phyloP scores from a whole-genome alignment of 2,329 filamentous ascomycete genomes.

The Phyllosticta ampelicida region DNA sequence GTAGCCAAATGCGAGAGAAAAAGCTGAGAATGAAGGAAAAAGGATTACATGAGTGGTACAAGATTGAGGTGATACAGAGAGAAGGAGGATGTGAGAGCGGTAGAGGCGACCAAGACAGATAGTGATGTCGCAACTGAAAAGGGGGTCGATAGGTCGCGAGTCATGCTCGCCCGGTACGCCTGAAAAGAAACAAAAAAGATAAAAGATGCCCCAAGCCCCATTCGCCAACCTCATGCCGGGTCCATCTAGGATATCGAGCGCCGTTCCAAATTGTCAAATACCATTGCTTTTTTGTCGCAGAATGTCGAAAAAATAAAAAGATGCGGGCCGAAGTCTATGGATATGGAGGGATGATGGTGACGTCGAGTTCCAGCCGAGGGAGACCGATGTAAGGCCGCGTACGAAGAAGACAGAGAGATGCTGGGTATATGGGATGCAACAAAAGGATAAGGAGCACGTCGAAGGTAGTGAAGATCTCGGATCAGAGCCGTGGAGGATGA shows the following conservation, averaged over 20 bases:
- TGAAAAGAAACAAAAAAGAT: background rate
- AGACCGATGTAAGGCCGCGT: background rate
- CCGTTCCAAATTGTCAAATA: constrained; percentile 8
- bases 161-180: constrained; percentile 3
- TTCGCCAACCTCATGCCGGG: constrained; percentile 7
- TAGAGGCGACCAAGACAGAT: background rate
- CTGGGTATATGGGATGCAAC: constrained; percentile 1
- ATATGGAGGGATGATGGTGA: constrained; percentile 7
- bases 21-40: background rate
- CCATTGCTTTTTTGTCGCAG: constrained; percentile 10
- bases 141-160: background rate
- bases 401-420: background rate
- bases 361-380: background rate
- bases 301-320: constrained; percentile 5
- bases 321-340: constrained; percentile 12
- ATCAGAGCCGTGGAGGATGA: background rate
- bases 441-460: background rate
- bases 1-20: background rate
- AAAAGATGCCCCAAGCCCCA: constrained; percentile 9
- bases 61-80: background rate
- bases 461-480: constrained; percentile 3
- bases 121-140: background rate
- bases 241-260: constrained; percentile 11
- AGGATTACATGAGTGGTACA: background rate
- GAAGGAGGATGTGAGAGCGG: background rate